These are phyloP conservation scores for Aspergillus floridensis DNA, from an alignment of 2,329 filamentous ascomycete genomes.

Conservation along the genomic window DNA sequence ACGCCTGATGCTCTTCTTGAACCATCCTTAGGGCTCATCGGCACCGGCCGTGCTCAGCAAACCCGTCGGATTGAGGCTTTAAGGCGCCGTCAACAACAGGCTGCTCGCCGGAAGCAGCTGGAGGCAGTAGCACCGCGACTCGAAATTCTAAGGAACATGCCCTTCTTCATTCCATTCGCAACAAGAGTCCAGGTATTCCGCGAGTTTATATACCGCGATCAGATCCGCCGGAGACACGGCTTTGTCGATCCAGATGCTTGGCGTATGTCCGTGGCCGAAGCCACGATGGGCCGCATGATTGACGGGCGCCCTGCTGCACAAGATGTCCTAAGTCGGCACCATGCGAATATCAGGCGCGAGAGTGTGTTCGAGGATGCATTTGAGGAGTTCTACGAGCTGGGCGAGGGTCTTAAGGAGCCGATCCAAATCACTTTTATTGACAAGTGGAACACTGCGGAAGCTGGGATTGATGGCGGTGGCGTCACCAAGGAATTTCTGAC, in stretches of 20 bases:
- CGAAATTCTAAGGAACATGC: constrained; percentile 92
- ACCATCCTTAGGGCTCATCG: constrained; percentile 46
- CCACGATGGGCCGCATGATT: constrained; percentile 37
- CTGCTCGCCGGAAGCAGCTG: constrained; percentile 67
- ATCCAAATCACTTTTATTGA: constrained; percentile 97
- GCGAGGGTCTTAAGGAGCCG: constrained; percentile 83
- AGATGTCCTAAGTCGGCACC: constrained; percentile 57
- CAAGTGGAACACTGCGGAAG: constrained; percentile 79
- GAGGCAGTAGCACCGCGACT: constrained; percentile 80
- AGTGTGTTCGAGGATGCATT: constrained; percentile 83
- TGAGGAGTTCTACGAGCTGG: constrained; percentile 75
- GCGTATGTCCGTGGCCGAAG: constrained; percentile 60
- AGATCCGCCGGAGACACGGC: constrained; percentile 66
- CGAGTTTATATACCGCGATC: constrained; percentile 85
- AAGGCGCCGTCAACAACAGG: constrained; percentile 63
- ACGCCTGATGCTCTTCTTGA: constrained; percentile 37
- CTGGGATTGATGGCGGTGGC: constrained; percentile 93
- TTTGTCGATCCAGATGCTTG: constrained; percentile 70
- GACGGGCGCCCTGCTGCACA: constrained; percentile 41
- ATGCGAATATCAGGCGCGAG: constrained; percentile 75
- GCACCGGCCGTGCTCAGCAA: constrained; percentile 61
- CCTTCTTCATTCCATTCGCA: constrained; percentile 91
- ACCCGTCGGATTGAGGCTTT: constrained; percentile 62
- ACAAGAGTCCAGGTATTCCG: constrained; percentile 90
- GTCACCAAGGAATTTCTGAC: constrained; percentile 97